Base-by-base conservation (phyloP, 371 early-diverging fungal genomes). In the Capniomyces stellatus region DNA sequence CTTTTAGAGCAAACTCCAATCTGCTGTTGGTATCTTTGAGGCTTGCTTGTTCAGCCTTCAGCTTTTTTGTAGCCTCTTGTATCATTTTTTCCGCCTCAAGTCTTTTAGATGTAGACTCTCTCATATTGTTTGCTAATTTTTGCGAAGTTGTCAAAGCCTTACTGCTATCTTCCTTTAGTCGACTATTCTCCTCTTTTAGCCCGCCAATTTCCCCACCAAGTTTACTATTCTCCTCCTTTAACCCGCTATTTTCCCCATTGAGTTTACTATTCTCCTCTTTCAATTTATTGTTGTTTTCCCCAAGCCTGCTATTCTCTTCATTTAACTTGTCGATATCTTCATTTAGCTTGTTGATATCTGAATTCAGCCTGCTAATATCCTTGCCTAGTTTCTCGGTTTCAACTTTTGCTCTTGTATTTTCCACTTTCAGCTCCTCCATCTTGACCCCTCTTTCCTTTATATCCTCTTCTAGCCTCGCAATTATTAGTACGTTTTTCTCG, bases 221-320 rank as follows among this genome's bases (percentile, higher is more conserved):
- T 15, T 35, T n/a, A n/a, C n/a, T n/a, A n/a, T n/a, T n/a, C n/a
- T n/a, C n/a, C 35, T 6, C 35, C 35, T 35, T 35, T 15, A 10
- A 35, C 35, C 35, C 15, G 6, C 15, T 35, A 10, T 35, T 15
- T 6, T 35, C 15, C 35, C 15, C 15, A n/a, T n/a, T n/a, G 10
- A 10, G 35, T 35, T 35, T 35, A 10, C 15, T 35, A 35, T 10
- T 35, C 35, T 35, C 62, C 1, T 59, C 51, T 29, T 39, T 51
- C 24, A 61, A 59, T 56, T 56, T 64, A 40, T 58, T 55, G 56
- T 52, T 54, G 29, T 30, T 55, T 24, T 59, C 54, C 42, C 61
- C 65, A 15, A 66, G 29, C 49, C 64, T 62, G 13, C 64, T 63
- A 29, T 65, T 61, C 46, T 64, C 61, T 50, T 59, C 65, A 3